Base-by-base conservation (phyloP, 2,329 filamentous ascomycete species). In the Nothophaeocryptopus gaeumannii region DNA sequence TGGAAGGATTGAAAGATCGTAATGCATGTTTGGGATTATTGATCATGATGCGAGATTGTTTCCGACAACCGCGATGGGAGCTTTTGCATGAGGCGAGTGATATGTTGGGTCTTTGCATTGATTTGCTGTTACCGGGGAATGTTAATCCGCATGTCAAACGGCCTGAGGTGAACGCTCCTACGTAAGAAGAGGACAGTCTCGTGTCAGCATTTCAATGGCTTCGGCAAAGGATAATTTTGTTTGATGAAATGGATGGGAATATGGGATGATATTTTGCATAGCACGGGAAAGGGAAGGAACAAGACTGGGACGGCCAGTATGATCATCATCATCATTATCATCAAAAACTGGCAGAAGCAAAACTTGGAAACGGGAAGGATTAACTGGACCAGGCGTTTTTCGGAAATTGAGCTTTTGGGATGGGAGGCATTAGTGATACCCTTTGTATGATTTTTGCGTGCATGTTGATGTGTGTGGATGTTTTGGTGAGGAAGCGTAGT, bases 61-160 rank as follows among this genome's bases (percentile, higher is more conserved):
- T 97, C 67, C 77, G 80, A 58, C 84, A 85, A 62, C 90, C 90
- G 30, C 79, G 90, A 41, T 97, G 92, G 92, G 91, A 97, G 74
- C 73, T 97, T 47, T 74, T 97, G 55, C 85, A 93, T 50, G 93
- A 97, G 70, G 92, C 89, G 32, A 86, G 87, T 30, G 85, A 82
- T 15, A 73, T 96, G 53, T 70, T 97, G 64, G 83, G 78, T 47
- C 93, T 90, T 66, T 96, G 91, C 67, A 88, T 95, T 57, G 76
- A 82, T 54, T 78, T 81, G 70, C 67, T 84, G 50, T 47, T 67
- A 36, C 64, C 65, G 9, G 59, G 60, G 35, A 53, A 26, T 26
- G 20, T 56, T 43, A 49, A 46, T 40, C n/a, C 47, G 20, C 52
- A 62, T 26, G 20, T 26, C 20, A 26, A 26, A 26, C 20, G 20